Evolutionary conservation across 2,329 filamentous ascomycete genomes (phyloP).

Genomic region (Colletotrichum sansevieriae): DNA sequence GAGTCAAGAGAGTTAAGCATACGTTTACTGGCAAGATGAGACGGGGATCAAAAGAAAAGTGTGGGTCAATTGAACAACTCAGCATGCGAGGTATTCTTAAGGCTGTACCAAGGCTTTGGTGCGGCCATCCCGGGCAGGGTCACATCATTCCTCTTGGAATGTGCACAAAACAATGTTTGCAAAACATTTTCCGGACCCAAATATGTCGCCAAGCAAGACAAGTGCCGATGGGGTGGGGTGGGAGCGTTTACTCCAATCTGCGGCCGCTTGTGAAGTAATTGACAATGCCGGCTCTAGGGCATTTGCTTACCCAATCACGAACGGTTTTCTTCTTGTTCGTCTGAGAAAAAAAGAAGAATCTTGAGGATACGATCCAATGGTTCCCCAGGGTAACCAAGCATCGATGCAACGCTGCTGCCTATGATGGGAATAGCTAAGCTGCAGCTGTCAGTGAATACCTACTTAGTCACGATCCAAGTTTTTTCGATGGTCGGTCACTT

Average conservation of each 20-base stretch:
- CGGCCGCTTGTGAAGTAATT: slow-evolving; percentile 5
- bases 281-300: neutral
- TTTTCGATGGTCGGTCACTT: neutral
- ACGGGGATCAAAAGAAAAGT: slow-evolving; percentile 9
- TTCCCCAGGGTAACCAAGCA: slow-evolving; percentile 16
- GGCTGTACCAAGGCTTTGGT: neutral
- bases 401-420: slow-evolving; percentile 19
- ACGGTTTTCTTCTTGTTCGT: neutral
- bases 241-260: slow-evolving; percentile 35
- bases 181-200: neutral
- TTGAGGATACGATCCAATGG: neutral
- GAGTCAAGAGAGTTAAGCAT: slow-evolving; percentile 12
- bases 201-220: slow-evolving; percentile 20
- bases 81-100: slow-evolving; percentile 13
- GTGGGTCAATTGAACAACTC: neutral
- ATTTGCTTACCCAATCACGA: neutral
- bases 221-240: slow-evolving; percentile 24
- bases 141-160: slow-evolving; percentile 8
- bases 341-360: neutral
- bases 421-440: neutral
- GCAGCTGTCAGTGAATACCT: neutral
- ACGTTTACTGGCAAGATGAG: slow-evolving; percentile 19
- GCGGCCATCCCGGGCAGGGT: slow-evolving; percentile 3
- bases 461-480: too few species aligned
- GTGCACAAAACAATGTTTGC: neutral